Conservation (phyloP, 148 eudicot genomes). For the Euryodendron excelsum region DNA sequence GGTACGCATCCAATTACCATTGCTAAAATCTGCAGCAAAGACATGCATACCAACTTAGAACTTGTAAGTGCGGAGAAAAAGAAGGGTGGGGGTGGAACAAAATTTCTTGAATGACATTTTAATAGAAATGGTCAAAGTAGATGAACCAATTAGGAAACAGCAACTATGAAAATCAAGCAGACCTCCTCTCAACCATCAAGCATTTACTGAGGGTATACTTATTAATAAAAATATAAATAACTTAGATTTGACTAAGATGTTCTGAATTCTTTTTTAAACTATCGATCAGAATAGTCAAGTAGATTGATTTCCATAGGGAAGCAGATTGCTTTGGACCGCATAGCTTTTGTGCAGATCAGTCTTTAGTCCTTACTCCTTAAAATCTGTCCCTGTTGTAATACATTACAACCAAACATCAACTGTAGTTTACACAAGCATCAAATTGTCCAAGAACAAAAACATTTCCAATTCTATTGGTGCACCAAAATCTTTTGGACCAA, state of each 20-base stretch:
- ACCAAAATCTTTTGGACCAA: background rate
- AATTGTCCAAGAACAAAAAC: background rate
- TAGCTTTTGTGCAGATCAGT: no score
- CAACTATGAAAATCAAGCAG: background rate
- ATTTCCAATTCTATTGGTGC: background rate
- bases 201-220: background rate
- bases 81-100: background rate
- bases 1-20: constrained; percentile 84
- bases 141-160: background rate
- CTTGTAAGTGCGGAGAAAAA: no score
- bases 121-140: background rate
- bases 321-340: no score
- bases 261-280: background rate
- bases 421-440: no score
- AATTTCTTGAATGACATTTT: background rate
- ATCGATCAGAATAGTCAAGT: background rate
- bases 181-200: background rate
- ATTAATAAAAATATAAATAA: background rate
- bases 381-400: background rate
- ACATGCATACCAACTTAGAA: background rate
- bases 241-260: background rate
- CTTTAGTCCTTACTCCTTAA: background rate
- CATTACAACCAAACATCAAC: background rate
- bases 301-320: no score
- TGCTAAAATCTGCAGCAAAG: constrained; percentile 67